Percentiles rank a stretch among this genome's conserved stretches.
Evolutionary conservation across 2,329 filamentous ascomycete genomes (phyloP).

Genomic region (Xylaria sp.): DNA sequence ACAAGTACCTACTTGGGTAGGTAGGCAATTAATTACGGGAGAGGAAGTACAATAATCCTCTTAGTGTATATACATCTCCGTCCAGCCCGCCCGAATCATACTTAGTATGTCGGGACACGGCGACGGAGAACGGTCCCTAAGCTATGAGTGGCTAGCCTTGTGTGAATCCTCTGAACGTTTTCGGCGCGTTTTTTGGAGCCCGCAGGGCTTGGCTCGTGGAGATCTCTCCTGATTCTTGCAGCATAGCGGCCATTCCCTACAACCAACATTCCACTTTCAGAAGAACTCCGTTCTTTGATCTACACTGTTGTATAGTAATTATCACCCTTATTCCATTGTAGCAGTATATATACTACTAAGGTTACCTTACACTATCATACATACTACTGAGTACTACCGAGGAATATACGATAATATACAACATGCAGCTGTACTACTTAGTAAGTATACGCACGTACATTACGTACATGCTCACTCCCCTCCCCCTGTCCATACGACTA

Average conservation of each 20-base stretch:
- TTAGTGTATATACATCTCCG: not conserved
- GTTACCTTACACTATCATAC: not conserved
- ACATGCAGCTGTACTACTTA: not conserved
- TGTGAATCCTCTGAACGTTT: constrained; percentile 18
- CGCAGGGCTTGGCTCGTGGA: constrained; percentile 22
- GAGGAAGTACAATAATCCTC: not conserved
- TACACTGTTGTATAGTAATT: not conserved
- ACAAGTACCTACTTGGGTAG: not conserved
- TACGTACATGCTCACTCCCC: not conserved
- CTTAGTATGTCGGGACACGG: not conserved
- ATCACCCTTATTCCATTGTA: too few relatives aligned
- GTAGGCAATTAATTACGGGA: not conserved
- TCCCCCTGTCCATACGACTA: not conserved
- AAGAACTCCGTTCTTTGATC: constrained; percentile 1
- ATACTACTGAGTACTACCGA: not conserved
- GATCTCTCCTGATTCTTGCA: constrained; percentile 29
- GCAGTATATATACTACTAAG: too few relatives aligned
- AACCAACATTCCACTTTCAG: constrained; percentile 18
- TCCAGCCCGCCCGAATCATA: not conserved
- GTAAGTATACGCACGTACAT: too few relatives aligned
- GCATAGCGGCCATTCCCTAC: constrained; percentile 13
- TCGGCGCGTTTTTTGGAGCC: not conserved
- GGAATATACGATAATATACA: not conserved
- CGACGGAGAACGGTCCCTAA: constrained; percentile 1
- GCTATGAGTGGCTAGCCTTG: constrained; percentile 26